These are phyloP conservation scores for Neurospora sp. DNA, from an alignment of 495 filamentous ascomycete species.

Conservation along the genomic window DNA sequence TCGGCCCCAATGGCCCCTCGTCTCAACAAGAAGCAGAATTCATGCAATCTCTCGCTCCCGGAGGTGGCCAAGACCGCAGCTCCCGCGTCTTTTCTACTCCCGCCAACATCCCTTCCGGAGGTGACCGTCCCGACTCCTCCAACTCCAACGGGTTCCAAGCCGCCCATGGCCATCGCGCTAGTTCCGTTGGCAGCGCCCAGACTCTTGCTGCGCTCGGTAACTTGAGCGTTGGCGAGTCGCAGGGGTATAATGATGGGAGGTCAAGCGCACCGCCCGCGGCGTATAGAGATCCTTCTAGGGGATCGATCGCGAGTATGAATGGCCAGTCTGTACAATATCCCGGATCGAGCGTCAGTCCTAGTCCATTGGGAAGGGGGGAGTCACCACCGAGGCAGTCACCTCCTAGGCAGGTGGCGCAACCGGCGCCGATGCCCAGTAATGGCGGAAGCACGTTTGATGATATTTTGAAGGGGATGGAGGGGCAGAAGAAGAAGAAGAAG, in stretches of 20 bases:
- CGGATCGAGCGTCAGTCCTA: background rate
- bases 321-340: background rate
- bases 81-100: background rate
- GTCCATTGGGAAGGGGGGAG: background rate
- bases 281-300: background rate
- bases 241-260: background rate
- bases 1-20: background rate
- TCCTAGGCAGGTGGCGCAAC: background rate
- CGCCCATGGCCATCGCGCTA: background rate
- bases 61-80: background rate
- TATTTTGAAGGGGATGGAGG: constrained; percentile 46
- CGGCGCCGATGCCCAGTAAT: background rate
- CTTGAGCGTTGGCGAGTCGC: background rate
- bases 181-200: background rate
- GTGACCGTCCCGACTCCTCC: background rate
- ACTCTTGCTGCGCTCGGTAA: background rate
- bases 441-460: constrained; percentile 51
- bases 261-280: background rate
- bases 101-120: background rate
- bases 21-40: background rate
- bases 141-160: background rate
- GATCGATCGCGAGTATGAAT: background rate
- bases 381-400: background rate
- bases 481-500: constrained; percentile 34
- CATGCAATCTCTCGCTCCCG: background rate